Conservation (phyloP, 164 flowering plant species). For the Aristolochia californica region DNA sequence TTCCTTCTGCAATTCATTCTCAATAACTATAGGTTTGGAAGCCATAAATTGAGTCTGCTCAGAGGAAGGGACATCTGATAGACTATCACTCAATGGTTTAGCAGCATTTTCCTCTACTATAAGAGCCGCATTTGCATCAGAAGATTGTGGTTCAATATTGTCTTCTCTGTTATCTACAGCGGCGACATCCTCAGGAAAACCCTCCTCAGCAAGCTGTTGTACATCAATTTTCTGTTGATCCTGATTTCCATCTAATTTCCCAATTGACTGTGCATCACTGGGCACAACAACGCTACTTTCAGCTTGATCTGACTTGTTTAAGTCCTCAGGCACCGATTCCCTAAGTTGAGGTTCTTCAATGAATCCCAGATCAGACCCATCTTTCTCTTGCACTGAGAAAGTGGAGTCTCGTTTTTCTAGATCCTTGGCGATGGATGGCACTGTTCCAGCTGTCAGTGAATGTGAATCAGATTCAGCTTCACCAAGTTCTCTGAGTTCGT, state of each 20-base stretch:
- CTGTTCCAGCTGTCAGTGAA: slow-evolving; percentile 10
- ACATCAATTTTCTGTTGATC: slow-evolving; percentile 17
- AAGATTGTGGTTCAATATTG: slow-evolving; percentile 18
- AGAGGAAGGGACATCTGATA: slow-evolving; percentile 12
- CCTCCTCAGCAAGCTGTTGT: slow-evolving; percentile 22
- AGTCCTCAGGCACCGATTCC: slow-evolving; percentile 19
- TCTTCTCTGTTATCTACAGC: slow-evolving; percentile 13
- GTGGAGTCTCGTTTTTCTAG: slow-evolving; percentile 20
- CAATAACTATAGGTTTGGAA: slow-evolving; percentile 23
- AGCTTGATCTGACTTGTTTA: slow-evolving; percentile 18
- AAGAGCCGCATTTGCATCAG: slow-evolving; percentile 17
- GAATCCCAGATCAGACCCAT: slow-evolving; percentile 14
- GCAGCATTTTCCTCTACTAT: slow-evolving; percentile 18
- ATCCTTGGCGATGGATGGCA: slow-evolving; percentile 16
- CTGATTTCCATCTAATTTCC: slow-evolving; percentile 17
- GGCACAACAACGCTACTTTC: slow-evolving; percentile 6
- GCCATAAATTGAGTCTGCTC: slow-evolving; percentile 19
- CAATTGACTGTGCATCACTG: slow-evolving; percentile 16
- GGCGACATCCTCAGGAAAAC: slow-evolving; percentile 18
- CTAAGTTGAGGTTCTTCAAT: slow-evolving; percentile 19
- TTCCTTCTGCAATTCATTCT: slow-evolving; percentile 18
- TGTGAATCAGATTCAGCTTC: slow-evolving; percentile 16
- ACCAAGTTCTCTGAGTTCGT: slow-evolving; percentile 9
- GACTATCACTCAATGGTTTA: slow-evolving; percentile 12
- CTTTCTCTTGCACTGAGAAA: slow-evolving; percentile 16